Conservation (phyloP, 1,284 basidiomycete species). For the Irpex rosettiformis region DNA sequence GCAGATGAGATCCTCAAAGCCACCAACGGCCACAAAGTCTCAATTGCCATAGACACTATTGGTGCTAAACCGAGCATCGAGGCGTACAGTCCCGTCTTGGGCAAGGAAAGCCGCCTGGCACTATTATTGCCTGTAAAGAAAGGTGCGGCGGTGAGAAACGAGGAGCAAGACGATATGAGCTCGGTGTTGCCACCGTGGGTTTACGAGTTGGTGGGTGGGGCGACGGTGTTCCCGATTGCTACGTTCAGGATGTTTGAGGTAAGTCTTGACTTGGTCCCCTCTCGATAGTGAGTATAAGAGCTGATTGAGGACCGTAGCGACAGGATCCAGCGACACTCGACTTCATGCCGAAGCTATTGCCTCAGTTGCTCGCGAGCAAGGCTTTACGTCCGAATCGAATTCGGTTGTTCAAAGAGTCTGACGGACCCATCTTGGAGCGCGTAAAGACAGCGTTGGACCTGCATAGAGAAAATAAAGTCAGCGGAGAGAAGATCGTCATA, state of each 20-base stretch:
- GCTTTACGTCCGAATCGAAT: constrained; percentile 9
- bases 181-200: background rate
- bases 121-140: constrained; percentile 48
- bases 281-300: background rate
- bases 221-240: background rate
- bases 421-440: background rate
- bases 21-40: constrained; percentile 33
- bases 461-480: constrained; percentile 9
- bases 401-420: constrained; percentile 4
- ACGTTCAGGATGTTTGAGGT: background rate
- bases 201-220: background rate
- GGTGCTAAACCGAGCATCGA: constrained; percentile 35
- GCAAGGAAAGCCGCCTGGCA: constrained; percentile 36
- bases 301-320: background rate
- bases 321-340: constrained; percentile 1
- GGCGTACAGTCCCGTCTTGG: constrained; percentile 33
- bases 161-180: constrained; percentile 1
- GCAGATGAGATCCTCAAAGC: constrained; percentile 37
- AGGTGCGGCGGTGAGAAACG: constrained; percentile 1
- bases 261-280: background rate
- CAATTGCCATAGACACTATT: constrained; percentile 42
- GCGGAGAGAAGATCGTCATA: constrained; percentile 13
- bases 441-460: constrained; percentile 10
- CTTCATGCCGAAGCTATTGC: constrained; percentile 6
- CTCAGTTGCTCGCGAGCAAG: constrained; percentile 4